Percentiles rank a stretch among this genome's conserved stretches.
These are phyloP conservation scores for Fistulina hepatica DNA, from an alignment of 1,284 basidiomycete genomes.

Conservation along the genomic window DNA sequence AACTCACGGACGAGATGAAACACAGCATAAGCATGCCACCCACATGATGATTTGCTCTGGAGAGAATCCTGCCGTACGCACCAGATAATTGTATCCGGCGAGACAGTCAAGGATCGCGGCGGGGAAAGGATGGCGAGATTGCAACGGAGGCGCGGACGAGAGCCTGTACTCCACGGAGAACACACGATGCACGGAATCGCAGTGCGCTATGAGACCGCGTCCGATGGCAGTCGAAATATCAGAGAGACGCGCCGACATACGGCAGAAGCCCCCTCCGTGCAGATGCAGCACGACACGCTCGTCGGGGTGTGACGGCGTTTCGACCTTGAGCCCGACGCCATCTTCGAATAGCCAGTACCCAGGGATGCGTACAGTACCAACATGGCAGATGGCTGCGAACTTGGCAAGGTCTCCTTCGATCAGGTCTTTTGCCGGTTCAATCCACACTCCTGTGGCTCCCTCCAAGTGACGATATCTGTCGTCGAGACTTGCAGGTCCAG, in stretches of 20 bases:
- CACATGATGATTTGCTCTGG: conserved; percentile 52
- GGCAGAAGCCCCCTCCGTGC: conserved; percentile 40
- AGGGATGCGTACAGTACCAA: conserved; percentile 34
- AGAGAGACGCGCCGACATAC: conserved; percentile 30
- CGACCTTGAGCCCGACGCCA: conserved; percentile 24
- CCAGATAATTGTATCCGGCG: conserved; percentile 50
- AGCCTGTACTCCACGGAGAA: conserved; percentile 42
- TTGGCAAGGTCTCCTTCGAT: conserved; percentile 36
- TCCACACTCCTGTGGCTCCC: conserved; percentile 41
- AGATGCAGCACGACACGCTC: conserved; percentile 43
- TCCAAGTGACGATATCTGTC: too few relatives aligned
- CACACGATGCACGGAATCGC: conserved; percentile 29
- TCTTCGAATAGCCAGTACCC: conserved; percentile 47
- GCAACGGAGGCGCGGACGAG: conserved; percentile 27
- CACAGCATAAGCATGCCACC: too few relatives aligned
- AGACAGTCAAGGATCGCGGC: conserved; percentile 52
- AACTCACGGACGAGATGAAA: too few relatives aligned
- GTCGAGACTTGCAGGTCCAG: too few relatives aligned
- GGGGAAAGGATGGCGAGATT: conserved; percentile 41
- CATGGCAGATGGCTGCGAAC: conserved; percentile 31
- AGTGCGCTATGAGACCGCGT: conserved; percentile 27
- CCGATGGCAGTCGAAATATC: conserved; percentile 20
- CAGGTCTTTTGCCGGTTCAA: conserved; percentile 34
- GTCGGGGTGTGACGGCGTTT: conserved; percentile 28
- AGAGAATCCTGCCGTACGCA: conserved; percentile 36